phyloP scores from a whole-genome alignment of 1,284 basidiomycete genomes.

The Ceratobasidium sp. region DNA sequence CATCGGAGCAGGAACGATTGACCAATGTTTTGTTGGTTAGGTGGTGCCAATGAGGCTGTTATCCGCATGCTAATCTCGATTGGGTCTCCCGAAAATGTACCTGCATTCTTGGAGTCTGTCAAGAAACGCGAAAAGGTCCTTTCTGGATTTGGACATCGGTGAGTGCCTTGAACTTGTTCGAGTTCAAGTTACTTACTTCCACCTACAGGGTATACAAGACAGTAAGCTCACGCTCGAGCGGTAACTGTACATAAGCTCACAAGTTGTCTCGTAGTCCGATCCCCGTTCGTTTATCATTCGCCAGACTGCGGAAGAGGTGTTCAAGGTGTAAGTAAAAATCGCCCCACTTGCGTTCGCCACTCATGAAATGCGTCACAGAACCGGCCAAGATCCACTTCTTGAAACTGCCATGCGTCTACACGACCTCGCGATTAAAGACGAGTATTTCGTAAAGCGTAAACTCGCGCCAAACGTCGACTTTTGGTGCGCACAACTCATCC shows the following conservation, averaged over 20 bases:
- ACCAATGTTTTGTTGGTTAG: slow-evolving; percentile 55
- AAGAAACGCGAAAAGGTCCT: slow-evolving; percentile 87
- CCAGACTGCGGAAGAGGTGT: slow-evolving; percentile 88
- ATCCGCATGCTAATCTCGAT: slow-evolving; percentile 91
- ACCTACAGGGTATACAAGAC: slow-evolving; percentile 79
- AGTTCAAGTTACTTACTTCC: slow-evolving; percentile 5
- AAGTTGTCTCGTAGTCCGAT: slow-evolving; percentile 71
- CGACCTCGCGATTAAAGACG: slow-evolving; percentile 87
- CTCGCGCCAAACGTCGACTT: slow-evolving; percentile 75
- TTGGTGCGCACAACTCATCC: slow-evolving; percentile 57
- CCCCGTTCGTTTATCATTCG: slow-evolving; percentile 89
- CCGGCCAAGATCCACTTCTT: slow-evolving; percentile 83
- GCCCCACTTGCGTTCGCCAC: neutral
- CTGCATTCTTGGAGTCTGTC: slow-evolving; percentile 84
- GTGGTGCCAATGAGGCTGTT: slow-evolving; percentile 89
- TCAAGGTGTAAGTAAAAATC: slow-evolving; percentile 72
- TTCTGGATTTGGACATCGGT: slow-evolving; percentile 89
- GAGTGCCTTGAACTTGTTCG: slow-evolving; percentile 50
- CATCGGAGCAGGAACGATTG: neutral
- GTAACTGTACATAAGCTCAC: neutral
- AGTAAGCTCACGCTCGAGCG: slow-evolving; percentile 56
- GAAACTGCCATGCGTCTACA: slow-evolving; percentile 90
- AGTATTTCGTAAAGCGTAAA: slow-evolving; percentile 81
- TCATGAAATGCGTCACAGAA: slow-evolving; percentile 61
- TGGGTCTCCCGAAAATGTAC: slow-evolving; percentile 82